Percentiles rank a stretch among this genome's conserved stretches.
phyloP scores from a whole-genome alignment of 2,329 filamentous ascomycete genomes.

The Zymoseptoria brevis region DNA sequence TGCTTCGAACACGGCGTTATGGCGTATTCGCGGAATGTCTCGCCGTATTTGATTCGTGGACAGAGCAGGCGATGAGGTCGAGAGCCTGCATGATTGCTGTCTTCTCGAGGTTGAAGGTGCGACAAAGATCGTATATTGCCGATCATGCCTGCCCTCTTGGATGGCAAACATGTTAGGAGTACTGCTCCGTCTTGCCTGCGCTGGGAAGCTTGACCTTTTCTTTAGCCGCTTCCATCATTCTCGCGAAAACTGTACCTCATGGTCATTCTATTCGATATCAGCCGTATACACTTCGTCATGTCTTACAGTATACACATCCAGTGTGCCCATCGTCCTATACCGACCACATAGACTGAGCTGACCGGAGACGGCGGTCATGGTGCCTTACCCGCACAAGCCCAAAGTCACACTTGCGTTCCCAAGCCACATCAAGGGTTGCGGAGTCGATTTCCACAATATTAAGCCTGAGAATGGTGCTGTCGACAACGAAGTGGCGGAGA shows the following conservation, averaged over 20 bases:
- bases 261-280: not conserved
- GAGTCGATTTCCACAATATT: constrained; percentile 6
- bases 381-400: constrained; percentile 2
- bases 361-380: not conserved
- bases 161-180: not conserved
- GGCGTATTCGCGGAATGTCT: not conserved
- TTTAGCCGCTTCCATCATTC: not conserved
- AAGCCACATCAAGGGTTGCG: constrained; percentile 3
- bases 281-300: not conserved
- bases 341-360: not conserved
- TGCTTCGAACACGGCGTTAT: not conserved
- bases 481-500: too few species aligned
- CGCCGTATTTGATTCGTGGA: not conserved
- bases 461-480: constrained; percentile 1
- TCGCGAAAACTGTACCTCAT: not conserved
- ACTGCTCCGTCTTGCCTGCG: not conserved
- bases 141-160: not conserved
- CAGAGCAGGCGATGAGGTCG: not conserved
- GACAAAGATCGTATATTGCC: not conserved
- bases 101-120: not conserved
- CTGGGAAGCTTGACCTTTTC: not conserved
- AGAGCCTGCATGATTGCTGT: not conserved
- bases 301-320: not conserved
- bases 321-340: not conserved
- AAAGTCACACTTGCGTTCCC: not conserved